Evolutionary conservation across 352 stramenopile species (phyloP).

Genomic region (Peronospora belbahrii): DNA sequence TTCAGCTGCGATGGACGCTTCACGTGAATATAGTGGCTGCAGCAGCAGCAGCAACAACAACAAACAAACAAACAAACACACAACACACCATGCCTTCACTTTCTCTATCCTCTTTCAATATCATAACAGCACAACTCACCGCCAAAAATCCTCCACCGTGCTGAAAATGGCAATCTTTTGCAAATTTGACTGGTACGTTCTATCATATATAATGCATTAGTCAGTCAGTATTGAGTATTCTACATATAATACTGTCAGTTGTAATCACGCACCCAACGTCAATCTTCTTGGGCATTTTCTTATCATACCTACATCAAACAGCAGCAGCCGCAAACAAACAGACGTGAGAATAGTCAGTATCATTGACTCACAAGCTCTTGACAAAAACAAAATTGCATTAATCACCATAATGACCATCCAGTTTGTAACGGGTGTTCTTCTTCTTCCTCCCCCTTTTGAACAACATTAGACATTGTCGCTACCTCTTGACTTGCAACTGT

Average conservation of each 20-base stretch:
- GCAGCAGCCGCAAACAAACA: conserved; percentile 2
- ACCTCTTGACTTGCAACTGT: conserved; percentile 26
- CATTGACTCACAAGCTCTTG: not conserved
- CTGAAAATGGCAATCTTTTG: conserved; percentile 86
- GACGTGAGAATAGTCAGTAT: not conserved
- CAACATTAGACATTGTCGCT: conserved; percentile 13
- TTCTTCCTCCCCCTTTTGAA: conserved; percentile 34
- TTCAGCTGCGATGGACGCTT: conserved; percentile 89
- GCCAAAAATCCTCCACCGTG: conserved; percentile 91
- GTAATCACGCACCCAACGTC: conserved; percentile 59
- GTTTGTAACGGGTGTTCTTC: conserved; percentile 84
- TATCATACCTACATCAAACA: conserved; percentile 80
- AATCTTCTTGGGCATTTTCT: conserved; percentile 89
- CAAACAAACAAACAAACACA: not conserved
- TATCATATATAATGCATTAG: conserved; percentile 3
- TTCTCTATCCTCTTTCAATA: not conserved
- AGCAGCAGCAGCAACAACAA: not conserved
- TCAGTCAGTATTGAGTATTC: too few relatives aligned
- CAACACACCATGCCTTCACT: not conserved
- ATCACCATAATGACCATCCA: conserved; percentile 83
- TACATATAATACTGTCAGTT: not conserved
- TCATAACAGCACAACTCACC: conserved; percentile 29
- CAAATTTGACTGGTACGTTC: conserved; percentile 46
- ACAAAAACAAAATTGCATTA: not conserved
- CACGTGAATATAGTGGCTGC: conserved; percentile 88